Conservation (phyloP, 495 filamentous ascomycete species). For the Penicillium salamii region DNA sequence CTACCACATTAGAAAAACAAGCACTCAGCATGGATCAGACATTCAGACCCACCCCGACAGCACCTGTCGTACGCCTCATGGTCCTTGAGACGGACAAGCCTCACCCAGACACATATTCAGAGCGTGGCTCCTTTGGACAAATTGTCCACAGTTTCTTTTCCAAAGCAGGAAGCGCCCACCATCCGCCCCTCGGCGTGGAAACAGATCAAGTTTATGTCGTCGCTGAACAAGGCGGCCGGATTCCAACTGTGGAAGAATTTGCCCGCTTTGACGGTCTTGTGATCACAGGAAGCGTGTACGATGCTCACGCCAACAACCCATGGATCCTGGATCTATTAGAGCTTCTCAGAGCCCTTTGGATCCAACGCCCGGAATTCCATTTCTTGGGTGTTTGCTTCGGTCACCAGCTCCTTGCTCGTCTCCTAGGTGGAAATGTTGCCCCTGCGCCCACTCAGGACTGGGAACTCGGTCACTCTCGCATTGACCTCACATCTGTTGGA, state of each 20-base stretch:
- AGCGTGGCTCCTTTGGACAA: slow-evolving; percentile 19
- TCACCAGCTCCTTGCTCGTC: slow-evolving; percentile 75
- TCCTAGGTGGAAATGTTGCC: slow-evolving; percentile 57
- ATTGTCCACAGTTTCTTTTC: slow-evolving; percentile 17
- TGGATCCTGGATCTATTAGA: slow-evolving; percentile 19
- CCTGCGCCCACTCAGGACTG: slow-evolving; percentile 20
- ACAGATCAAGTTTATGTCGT: slow-evolving; percentile 22
- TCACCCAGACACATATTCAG: slow-evolving; percentile 21
- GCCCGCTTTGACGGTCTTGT: slow-evolving; percentile 20
- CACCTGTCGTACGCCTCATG: slow-evolving; percentile 18
- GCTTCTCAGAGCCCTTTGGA: slow-evolving; percentile 17
- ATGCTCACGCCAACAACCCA: slow-evolving; percentile 17
- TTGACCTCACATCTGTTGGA: slow-evolving; percentile 13
- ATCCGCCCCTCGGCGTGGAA: slow-evolving; percentile 19
- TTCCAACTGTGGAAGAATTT: slow-evolving; percentile 12
- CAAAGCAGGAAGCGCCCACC: slow-evolving; percentile 15
- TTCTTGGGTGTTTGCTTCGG: slow-evolving; percentile 77
- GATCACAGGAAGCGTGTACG: slow-evolving; percentile 21
- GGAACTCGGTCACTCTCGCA: slow-evolving; percentile 21
- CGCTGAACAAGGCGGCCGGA: slow-evolving; percentile 14
- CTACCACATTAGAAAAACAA: no score
- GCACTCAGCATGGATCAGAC: slow-evolving; percentile 15
- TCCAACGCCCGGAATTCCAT: slow-evolving; percentile 15
- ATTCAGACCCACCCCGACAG: slow-evolving; percentile 13
- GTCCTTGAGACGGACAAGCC: slow-evolving; percentile 24